phyloP scores from a whole-genome alignment of 768 basidiomycete genomes.

The Russula brevipes region DNA sequence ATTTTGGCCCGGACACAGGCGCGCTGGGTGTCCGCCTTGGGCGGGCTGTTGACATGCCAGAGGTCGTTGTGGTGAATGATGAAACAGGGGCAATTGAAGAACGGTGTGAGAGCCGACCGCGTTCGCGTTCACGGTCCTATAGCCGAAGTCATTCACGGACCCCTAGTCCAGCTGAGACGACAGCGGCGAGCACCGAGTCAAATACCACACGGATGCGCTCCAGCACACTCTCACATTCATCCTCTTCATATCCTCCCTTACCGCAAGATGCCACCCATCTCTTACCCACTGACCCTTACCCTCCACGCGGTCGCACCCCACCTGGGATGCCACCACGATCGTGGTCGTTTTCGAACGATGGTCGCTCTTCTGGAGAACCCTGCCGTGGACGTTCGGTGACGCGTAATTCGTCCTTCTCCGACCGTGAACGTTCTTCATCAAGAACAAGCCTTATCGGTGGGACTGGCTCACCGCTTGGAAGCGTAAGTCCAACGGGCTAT shows the following conservation, averaged over 20 bases:
- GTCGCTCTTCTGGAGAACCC: slow-evolving; percentile 23
- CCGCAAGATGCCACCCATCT: slow-evolving; percentile 25
- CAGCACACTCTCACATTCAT: slow-evolving; percentile 1
- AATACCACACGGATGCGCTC: slow-evolving; percentile 5
- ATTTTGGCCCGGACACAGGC: slow-evolving; percentile 16
- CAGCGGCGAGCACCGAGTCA: slow-evolving; percentile 13
- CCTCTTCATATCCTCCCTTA: slow-evolving; percentile 21
- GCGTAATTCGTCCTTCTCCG: slow-evolving; percentile 50
- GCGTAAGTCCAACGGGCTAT: slow-evolving; percentile 34
- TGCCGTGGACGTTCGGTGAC: slow-evolving; percentile 52
- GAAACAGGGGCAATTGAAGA: slow-evolving; percentile 21
- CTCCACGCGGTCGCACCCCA: slow-evolving; percentile 25
- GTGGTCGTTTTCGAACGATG: slow-evolving; percentile 28
- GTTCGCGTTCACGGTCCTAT: slow-evolving; percentile 17
- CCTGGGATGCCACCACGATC: slow-evolving; percentile 24
- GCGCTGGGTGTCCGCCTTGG: slow-evolving; percentile 20
- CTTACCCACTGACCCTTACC: slow-evolving; percentile 26
- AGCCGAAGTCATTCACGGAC: slow-evolving; percentile 25
- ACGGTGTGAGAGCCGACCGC: slow-evolving; percentile 13
- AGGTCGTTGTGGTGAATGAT: slow-evolving; percentile 24
- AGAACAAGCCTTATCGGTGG: slow-evolving; percentile 30
- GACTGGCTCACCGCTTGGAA: slow-evolving; percentile 34
- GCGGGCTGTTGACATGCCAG: slow-evolving; percentile 21
- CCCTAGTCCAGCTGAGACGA: slow-evolving; percentile 23
- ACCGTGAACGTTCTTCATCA: slow-evolving; percentile 44